A percentile compares a stretch with the other conserved stretches of the same genome.
Evolutionary conservation across 768 basidiomycete species (phyloP).

Genomic region (Dacryopinax spathularia): DNA sequence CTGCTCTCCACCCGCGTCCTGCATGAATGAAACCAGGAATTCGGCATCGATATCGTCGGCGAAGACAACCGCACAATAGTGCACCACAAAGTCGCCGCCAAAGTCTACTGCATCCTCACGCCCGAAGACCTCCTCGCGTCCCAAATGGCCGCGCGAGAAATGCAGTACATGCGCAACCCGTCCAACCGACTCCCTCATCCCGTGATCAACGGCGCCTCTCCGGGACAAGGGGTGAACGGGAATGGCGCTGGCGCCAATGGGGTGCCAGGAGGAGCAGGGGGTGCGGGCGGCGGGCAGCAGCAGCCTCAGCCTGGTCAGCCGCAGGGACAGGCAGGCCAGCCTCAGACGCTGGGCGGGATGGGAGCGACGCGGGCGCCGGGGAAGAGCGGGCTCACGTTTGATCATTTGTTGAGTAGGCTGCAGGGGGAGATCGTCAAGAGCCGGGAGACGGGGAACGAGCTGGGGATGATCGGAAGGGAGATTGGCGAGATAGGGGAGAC

Average conservation of each 20-base stretch:
- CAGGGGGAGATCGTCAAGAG: conserved; percentile 94
- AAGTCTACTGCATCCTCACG: conserved; percentile 74
- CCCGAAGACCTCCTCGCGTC: conserved; percentile 53
- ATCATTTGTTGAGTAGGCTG: conserved; percentile 74
- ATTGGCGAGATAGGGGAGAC: conserved; percentile 91
- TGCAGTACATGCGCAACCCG: not conserved
- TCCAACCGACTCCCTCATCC: conserved; percentile 18
- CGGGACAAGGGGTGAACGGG: conserved; percentile 41
- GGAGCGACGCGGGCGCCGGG: conserved; percentile 51
- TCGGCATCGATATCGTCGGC: conserved; percentile 96
- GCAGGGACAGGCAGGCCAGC: conserved; percentile 35
- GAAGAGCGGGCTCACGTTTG: conserved; percentile 79
- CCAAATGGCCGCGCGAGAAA: conserved; percentile 15
- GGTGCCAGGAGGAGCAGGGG: conserved; percentile 14
- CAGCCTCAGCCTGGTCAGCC: conserved; percentile 38
- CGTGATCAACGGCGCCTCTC: conserved; percentile 43
- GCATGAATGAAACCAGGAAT: conserved; percentile 60
- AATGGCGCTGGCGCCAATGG: conserved; percentile 18
- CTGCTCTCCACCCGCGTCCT: not conserved
- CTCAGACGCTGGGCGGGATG: conserved; percentile 42
- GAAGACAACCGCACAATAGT: conserved; percentile 97
- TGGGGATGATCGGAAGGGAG: conserved; percentile 57
- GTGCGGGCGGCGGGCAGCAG: conserved; percentile 18
- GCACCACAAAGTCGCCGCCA: conserved; percentile 96
- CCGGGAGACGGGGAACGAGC: conserved; percentile 78